These are phyloP conservation scores for Rhexocercosporidium sp. DNA, from an alignment of 2,329 filamentous ascomycete genomes.

Conservation along the genomic window DNA sequence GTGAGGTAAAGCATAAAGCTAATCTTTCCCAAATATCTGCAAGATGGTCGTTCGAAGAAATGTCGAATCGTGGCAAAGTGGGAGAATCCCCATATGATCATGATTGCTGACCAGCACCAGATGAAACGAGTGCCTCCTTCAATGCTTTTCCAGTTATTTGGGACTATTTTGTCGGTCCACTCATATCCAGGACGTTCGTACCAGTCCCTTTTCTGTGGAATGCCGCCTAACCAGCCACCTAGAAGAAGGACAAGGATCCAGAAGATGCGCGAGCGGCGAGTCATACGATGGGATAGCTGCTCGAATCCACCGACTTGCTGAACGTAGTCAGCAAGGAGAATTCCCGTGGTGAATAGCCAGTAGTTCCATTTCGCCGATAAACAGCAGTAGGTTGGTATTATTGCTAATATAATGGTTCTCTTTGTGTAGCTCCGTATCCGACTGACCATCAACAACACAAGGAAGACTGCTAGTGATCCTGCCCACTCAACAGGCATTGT, in stretches of 20 bases:
- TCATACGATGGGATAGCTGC: conserved; percentile 10
- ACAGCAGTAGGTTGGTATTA: conserved; percentile 11
- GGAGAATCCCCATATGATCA: conserved; percentile 15
- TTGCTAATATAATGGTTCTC: conserved; percentile 5
- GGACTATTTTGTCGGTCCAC: conserved; percentile 16
- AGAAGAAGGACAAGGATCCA: conserved; percentile 13
- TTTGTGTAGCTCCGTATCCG: conserved; percentile 14
- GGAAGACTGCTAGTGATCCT: conserved; percentile 9
- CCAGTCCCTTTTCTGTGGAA: conserved; percentile 17
- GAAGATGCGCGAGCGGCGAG: conserved; percentile 5
- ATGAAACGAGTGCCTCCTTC: conserved; percentile 7
- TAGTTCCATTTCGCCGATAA: conserved; percentile 18
- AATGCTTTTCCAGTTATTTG: conserved; percentile 11
- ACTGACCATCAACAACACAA: conserved; percentile 14
- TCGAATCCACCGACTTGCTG: conserved; percentile 19
- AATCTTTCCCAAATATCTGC: conserved; percentile 14
- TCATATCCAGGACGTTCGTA: conserved; percentile 18
- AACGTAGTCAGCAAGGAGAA: conserved; percentile 16
- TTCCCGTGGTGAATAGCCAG: conserved; percentile 17
- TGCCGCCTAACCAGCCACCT: conserved; percentile 18
- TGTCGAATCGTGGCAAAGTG: conserved; percentile 8
- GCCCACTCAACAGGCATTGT: conserved; percentile 18
- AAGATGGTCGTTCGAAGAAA: conserved; percentile 15
- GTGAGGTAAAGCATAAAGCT: conserved; percentile 20
- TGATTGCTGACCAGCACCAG: conserved; percentile 20